These are phyloP conservation scores for Plantago ovata DNA, from an alignment of 257 asterid species.

Conservation along the genomic window DNA sequence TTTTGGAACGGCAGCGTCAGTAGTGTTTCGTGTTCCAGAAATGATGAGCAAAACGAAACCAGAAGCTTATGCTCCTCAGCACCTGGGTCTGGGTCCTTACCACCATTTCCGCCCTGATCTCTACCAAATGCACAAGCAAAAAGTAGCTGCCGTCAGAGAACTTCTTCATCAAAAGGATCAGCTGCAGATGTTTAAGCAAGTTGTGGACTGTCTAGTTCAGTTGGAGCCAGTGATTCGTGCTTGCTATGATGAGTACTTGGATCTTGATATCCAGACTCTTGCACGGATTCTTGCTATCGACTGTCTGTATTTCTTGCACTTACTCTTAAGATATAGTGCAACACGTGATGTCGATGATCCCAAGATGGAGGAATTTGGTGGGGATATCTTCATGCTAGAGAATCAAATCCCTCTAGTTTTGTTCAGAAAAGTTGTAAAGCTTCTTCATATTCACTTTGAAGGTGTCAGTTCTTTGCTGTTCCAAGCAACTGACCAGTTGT, in stretches of 20 bases:
- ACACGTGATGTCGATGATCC: too few species aligned
- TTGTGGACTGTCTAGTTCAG: slow-evolving; percentile 22
- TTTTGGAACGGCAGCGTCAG: slow-evolving; percentile 19
- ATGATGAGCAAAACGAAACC: slow-evolving; percentile 27
- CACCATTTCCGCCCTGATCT: slow-evolving; percentile 44
- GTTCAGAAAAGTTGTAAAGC: slow-evolving; percentile 21
- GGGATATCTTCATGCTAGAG: too few species aligned
- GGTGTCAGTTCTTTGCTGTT: slow-evolving; percentile 2
- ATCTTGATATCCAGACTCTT: slow-evolving; percentile 32
- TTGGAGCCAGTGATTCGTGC: slow-evolving; percentile 34
- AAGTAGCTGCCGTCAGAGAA: slow-evolving; percentile 31
- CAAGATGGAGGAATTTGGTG: slow-evolving; percentile 9
- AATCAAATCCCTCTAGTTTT: too few species aligned
- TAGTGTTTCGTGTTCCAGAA: slow-evolving; percentile 37
- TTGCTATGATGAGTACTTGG: slow-evolving; percentile 37
- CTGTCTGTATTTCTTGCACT: slow-evolving; percentile 33
- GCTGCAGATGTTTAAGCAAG: slow-evolving; percentile 19
- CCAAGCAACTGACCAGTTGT: slow-evolving; percentile 14
- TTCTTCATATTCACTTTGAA: background rate
- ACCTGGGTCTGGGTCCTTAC: slow-evolving; percentile 43
- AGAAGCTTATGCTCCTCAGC: slow-evolving; percentile 42
- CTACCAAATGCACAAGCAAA: slow-evolving; percentile 38
- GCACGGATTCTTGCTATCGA: slow-evolving; percentile 47
- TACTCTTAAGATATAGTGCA: too few species aligned
- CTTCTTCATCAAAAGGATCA: slow-evolving; percentile 23